phyloP scores from a whole-genome alignment of 1,284 basidiomycete genomes.

The Heterobasidion irregulare region DNA sequence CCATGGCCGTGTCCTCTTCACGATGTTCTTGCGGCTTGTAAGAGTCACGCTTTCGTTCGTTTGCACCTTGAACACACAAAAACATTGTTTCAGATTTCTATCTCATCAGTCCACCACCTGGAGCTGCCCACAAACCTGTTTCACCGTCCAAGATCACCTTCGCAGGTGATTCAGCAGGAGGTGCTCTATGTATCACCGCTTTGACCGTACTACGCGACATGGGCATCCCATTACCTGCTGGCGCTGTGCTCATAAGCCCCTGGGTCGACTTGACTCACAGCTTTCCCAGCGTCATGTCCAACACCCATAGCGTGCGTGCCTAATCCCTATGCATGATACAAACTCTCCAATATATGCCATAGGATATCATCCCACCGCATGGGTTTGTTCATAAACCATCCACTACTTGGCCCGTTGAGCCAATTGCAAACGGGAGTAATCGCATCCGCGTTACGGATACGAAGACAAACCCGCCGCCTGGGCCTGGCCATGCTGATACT shows the following conservation, averaged over 20 bases:
- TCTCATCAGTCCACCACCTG: slow-evolving; percentile 67
- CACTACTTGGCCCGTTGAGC: slow-evolving; percentile 44
- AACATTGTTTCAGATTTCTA: slow-evolving; percentile 57
- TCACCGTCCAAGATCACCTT: slow-evolving; percentile 69
- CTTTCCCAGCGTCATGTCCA: slow-evolving; percentile 74
- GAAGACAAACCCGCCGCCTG: slow-evolving; percentile 33
- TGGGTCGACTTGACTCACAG: slow-evolving; percentile 85
- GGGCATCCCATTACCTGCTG: slow-evolving; percentile 66
- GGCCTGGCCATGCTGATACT: slow-evolving; percentile 43
- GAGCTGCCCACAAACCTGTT: slow-evolving; percentile 60
- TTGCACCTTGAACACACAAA: background rate
- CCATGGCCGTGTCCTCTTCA: slow-evolving; percentile 85
- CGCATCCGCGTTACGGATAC: slow-evolving; percentile 28
- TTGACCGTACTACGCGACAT: slow-evolving; percentile 75
- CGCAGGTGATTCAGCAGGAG: slow-evolving; percentile 84
- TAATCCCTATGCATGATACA: slow-evolving; percentile 19
- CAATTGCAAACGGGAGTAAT: slow-evolving; percentile 24
- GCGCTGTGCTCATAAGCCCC: slow-evolving; percentile 70
- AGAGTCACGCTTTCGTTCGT: slow-evolving; percentile 9
- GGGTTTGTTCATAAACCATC: slow-evolving; percentile 57
- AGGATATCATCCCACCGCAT: slow-evolving; percentile 60
- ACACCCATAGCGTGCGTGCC: slow-evolving; percentile 51
- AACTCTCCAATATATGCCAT: slow-evolving; percentile 6
- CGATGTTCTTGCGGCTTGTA: slow-evolving; percentile 72
- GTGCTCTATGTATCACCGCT: slow-evolving; percentile 59